Evolutionary conservation across 2,329 filamentous ascomycete species (phyloP).

Genomic region (Cephalotrichum gorgonifer): DNA sequence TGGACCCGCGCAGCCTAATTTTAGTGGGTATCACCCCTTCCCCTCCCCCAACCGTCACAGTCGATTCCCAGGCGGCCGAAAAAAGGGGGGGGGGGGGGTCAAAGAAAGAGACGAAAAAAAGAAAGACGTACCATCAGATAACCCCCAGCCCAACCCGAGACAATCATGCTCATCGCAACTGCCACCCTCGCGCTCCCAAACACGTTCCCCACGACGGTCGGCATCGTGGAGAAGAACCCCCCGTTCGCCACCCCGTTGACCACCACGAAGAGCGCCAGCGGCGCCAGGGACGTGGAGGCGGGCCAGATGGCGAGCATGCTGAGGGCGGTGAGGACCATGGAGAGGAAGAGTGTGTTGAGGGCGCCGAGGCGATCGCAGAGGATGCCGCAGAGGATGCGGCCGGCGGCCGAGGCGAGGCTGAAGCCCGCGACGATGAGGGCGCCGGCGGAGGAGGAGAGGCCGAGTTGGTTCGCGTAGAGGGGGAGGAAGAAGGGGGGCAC

Average conservation of each 20-base stretch:
- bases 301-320: constrained; percentile 55
- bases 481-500: constrained; percentile 53
- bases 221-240: constrained; percentile 54
- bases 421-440: constrained; percentile 51
- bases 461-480: constrained; percentile 43
- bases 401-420: constrained; percentile 49
- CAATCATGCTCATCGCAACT: constrained; percentile 51
- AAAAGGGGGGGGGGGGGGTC: too few relatives aligned
- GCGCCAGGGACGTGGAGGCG: constrained; percentile 40
- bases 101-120: too few relatives aligned
- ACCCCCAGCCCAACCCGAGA: constrained; percentile 49
- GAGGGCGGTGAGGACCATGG: constrained; percentile 39
- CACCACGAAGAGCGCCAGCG: constrained; percentile 44
- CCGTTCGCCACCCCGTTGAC: constrained; percentile 52
- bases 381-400: constrained; percentile 43
- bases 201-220: constrained; percentile 49
- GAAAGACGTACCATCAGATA: constrained; percentile 40
- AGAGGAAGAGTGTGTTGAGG: constrained; percentile 41
- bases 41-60: constrained; percentile 13
- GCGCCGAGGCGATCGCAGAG: constrained; percentile 43
- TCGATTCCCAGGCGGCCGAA: too few relatives aligned
- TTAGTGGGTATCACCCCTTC: not conserved
- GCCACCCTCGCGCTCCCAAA: constrained; percentile 45
- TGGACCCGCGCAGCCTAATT: not conserved
- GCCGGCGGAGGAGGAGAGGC: constrained; percentile 38